Evolutionary conservation across 805 yeast species (phyloP).

Genomic region (Candida ficus): DNA sequence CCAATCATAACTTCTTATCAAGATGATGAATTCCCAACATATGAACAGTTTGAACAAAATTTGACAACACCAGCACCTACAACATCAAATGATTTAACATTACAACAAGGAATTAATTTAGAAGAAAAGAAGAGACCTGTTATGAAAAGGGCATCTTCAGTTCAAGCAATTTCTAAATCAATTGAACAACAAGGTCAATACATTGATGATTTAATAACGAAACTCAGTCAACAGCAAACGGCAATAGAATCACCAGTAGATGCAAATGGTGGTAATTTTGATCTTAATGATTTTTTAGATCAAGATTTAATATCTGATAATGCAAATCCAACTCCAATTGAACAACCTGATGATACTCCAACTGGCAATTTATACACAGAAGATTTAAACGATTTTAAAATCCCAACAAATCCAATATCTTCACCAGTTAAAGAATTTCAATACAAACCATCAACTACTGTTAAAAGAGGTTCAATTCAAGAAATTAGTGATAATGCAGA

Average conservation of each 20-base stretch:
- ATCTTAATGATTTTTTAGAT: slow-evolving; percentile 22
- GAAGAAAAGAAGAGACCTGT: neutral
- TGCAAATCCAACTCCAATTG: neutral
- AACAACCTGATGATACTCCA: neutral
- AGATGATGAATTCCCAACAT: neutral
- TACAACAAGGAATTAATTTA: neutral
- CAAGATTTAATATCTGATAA: slow-evolving; percentile 2
- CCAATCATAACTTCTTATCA: slow-evolving; percentile 8
- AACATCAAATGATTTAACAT: neutral
- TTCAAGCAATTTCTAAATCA: slow-evolving; percentile 16
- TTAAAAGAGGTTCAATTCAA: slow-evolving; percentile 5
- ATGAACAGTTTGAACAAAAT: neutral
- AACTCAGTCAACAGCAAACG: slow-evolving; percentile 14
- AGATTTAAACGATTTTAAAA: neutral
- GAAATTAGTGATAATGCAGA: slow-evolving; percentile 6
- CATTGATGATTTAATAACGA: slow-evolving; percentile 22
- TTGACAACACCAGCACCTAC: neutral
- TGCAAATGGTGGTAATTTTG: slow-evolving; percentile 10
- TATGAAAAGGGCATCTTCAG: neutral
- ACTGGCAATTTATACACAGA: neutral
- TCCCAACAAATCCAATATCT: no score
- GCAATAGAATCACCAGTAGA: no score
- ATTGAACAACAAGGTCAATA: slow-evolving; percentile 24
- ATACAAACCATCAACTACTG: neutral
- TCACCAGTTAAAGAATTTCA: no score